A percentile compares a stretch with the other conserved stretches of the same genome.
phyloP scores from a whole-genome alignment of 768 basidiomycete species.

The Psilocybe azurescens region DNA sequence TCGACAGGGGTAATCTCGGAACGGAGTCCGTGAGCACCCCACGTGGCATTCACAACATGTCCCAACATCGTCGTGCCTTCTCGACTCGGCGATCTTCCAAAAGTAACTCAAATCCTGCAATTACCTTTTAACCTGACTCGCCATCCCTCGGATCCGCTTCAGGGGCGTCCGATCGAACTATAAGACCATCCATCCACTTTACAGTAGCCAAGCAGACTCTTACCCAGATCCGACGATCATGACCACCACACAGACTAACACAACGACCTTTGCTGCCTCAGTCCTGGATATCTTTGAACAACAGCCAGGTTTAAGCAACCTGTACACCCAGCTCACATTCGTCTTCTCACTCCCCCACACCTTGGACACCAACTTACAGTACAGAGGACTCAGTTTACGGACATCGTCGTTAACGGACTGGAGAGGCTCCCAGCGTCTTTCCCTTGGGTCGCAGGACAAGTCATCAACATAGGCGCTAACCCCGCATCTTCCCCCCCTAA shows the following conservation, averaged over 20 bases:
- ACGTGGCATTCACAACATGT: too few species aligned
- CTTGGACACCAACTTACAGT: not conserved
- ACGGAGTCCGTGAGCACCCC: too few species aligned
- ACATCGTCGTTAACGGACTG: constrained; percentile 26
- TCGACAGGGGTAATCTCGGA: too few species aligned
- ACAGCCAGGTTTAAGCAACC: constrained; percentile 15
- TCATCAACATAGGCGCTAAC: constrained; percentile 20
- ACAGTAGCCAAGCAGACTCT: too few species aligned
- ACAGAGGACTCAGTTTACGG: constrained; percentile 14
- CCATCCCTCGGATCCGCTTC: too few species aligned
- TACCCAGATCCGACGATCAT: too few species aligned
- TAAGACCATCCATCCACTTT: too few species aligned
- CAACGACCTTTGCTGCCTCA: not conserved
- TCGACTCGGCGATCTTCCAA: too few species aligned
- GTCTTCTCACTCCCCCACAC: constrained; percentile 23
- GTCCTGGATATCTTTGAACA: constrained; percentile 20
- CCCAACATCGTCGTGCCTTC: too few species aligned
- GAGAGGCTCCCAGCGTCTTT: constrained; percentile 24
- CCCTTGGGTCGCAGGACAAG: constrained; percentile 33
- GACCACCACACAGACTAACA: not conserved
- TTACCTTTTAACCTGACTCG: too few species aligned
- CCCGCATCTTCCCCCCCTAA: constrained; percentile 10
- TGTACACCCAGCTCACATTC: constrained; percentile 31
- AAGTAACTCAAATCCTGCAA: too few species aligned
- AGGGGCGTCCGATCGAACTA: too few species aligned